A percentile compares a stretch with the other conserved stretches of the same genome.
Conservation (phyloP, 352 stramenopile genomes). For the Globisporangium spiculum region DNA sequence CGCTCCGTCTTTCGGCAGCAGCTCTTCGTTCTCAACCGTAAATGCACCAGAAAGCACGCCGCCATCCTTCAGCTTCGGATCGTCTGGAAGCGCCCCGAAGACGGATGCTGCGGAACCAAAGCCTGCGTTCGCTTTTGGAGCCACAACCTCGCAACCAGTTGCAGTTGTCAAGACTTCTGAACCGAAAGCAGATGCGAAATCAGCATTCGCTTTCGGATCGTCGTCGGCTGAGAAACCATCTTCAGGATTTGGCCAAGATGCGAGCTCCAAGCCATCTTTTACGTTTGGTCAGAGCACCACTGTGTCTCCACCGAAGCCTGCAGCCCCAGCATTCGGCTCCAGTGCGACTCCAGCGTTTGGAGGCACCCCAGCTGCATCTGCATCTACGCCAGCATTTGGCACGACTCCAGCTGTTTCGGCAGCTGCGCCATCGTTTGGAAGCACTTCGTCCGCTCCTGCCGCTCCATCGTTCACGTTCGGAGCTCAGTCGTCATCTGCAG, state of each 20-base stretch:
- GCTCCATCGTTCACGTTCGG: constrained; percentile 26
- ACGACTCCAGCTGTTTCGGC: constrained; percentile 8
- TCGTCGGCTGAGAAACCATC: constrained; percentile 24
- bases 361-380: constrained; percentile 10
- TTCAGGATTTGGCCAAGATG: constrained; percentile 26
- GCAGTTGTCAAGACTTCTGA: constrained; percentile 7
- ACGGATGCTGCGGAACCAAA: constrained; percentile 21
- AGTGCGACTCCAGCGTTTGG: constrained; percentile 19
- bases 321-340: constrained; percentile 11
- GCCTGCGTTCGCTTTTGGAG: constrained; percentile 22
- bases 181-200: constrained; percentile 14
- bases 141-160: background rate
- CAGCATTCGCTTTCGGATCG: constrained; percentile 44
- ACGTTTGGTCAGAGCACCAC: constrained; percentile 10
- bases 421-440: constrained; percentile 16
- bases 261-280: constrained; percentile 21
- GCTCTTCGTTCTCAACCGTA: background rate
- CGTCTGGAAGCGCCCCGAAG: constrained; percentile 22
- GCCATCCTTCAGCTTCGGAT: constrained; percentile 17
- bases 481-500: constrained; percentile 6
- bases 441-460: constrained; percentile 11
- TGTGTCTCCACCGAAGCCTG: constrained; percentile 1
- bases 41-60: background rate
- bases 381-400: constrained; percentile 28
- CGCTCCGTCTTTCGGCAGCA: background rate